These are phyloP conservation scores for Poa pratensis DNA, from an alignment of 176 grass and related monocot species.

Conservation along the genomic window DNA sequence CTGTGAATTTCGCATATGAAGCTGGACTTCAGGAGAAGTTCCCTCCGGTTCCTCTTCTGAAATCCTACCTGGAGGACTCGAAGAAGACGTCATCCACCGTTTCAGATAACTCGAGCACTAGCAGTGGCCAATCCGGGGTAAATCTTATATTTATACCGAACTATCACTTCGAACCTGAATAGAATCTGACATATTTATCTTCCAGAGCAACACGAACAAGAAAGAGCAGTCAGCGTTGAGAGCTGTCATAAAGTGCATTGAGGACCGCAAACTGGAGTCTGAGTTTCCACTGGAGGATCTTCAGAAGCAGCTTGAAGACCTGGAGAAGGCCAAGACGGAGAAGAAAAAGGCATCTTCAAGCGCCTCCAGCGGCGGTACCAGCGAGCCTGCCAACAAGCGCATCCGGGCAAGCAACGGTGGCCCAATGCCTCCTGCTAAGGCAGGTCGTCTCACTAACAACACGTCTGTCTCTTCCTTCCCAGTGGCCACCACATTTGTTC, in stretches of 20 bases:
- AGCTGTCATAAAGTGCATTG: conserved; percentile 92
- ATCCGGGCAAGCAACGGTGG: conserved; percentile 72
- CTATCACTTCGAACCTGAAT: conserved; percentile 9
- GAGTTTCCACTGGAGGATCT: conserved; percentile 75
- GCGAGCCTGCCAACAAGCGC: conserved; percentile 75
- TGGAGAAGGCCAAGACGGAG: conserved; percentile 83
- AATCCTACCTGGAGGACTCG: conserved; percentile 80
- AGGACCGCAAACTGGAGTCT: conserved; percentile 85
- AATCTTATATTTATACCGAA: conserved; percentile 11
- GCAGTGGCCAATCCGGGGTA: conserved; percentile 68
- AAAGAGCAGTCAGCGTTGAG: conserved; percentile 78
- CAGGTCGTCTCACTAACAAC: conserved; percentile 80
- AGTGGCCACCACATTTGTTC: conserved; percentile 43
- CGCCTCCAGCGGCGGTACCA: conserved; percentile 48
- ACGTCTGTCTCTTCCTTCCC: conserved; percentile 62
- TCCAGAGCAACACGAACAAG: conserved; percentile 73
- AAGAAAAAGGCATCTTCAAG: conserved; percentile 84
- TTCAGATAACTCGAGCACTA: conserved; percentile 63
- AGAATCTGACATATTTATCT: conserved; percentile 36
- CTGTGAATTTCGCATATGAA: conserved; percentile 89
- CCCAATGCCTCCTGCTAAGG: conserved; percentile 93
- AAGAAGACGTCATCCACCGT: conserved; percentile 49
- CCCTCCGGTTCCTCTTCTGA: conserved; percentile 74
- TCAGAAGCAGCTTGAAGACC: conserved; percentile 79
- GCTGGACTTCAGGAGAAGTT: conserved; percentile 88